Base-by-base conservation (phyloP, 2,329 filamentous ascomycete species). In the Aspergillus oerlinghausenensis region DNA sequence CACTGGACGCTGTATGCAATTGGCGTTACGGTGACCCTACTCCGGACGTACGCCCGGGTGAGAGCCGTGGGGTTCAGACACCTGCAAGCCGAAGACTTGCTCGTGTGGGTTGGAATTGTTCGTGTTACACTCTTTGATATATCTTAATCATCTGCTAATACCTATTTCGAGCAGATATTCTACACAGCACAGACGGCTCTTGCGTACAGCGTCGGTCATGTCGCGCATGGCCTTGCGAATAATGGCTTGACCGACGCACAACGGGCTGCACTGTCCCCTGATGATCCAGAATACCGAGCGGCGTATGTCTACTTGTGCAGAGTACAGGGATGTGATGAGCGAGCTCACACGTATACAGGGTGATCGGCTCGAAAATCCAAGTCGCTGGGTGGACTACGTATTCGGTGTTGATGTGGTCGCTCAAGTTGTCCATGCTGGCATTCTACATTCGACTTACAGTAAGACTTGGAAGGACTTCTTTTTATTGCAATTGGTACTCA, bases 371-470 rank as follows among this genome's bases (percentile, higher is more conserved):
- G n/a, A 79, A 81, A 61, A 78, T 79, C 4, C 77, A 80, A 57
- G 62, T 83, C 3, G 73, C 78, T 1, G 79, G 80, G 2, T 84
- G 81, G 81, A 75, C 75, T 17, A 72, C 73, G 17, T 84, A 84
- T 61, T 73, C 76, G 3, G 65, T 74, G 3, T 68, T 83, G 48
- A 73, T 83, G 29, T 80, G 76, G 72, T 70, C 73, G 4, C 71
- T 84, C 50, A 83, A 84, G 65, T 64, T 75, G 21, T 82, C 82
- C 28, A 75, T 84, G 73, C 71, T 81, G 14, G 73, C 77, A 50
- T 84, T 84, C 65, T 84, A 83, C 62, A 68, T 76, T 4, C 75
- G 82, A 35, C 69, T 85, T 3, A 83, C 77, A 55, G 67, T 69
- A 67, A 35, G 53, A 1, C 14, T 32, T 48, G 21, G 19, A n/a